These are phyloP conservation scores for Apiospora koreana DNA, from an alignment of 2,329 filamentous ascomycete species.

Conservation along the genomic window DNA sequence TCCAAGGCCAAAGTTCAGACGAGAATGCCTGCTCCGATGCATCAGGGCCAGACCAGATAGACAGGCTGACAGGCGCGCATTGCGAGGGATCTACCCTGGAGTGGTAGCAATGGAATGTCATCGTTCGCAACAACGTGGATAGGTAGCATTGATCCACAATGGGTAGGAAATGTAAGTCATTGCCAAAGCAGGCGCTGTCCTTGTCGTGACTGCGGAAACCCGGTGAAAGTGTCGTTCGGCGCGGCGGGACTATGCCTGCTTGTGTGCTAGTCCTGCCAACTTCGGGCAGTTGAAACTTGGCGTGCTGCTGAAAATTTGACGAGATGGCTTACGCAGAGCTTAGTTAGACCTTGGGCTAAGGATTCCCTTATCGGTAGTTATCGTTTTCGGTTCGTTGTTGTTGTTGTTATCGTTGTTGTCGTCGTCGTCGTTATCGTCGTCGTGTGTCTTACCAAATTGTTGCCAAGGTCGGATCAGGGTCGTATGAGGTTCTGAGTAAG, in stretches of 20 bases:
- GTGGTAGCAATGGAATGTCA: background rate
- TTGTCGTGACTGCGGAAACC: background rate
- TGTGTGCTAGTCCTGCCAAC: background rate
- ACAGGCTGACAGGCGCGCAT: background rate
- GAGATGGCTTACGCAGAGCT: background rate
- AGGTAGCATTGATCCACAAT: conserved; percentile 6
- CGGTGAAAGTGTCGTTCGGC: background rate
- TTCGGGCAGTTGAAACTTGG: background rate
- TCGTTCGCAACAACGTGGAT: conserved; percentile 6
- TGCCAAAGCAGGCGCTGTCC: background rate
- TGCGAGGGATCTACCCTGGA: background rate
- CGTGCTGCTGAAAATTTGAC: background rate
- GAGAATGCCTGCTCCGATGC: background rate
- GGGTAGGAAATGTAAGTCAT: background rate
- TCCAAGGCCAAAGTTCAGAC: background rate
- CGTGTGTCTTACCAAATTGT: background rate
- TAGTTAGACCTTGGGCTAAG: background rate
- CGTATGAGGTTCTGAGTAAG: background rate
- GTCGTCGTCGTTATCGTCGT: background rate
- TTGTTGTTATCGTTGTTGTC: background rate
- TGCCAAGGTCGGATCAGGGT: background rate
- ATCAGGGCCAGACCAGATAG: background rate
- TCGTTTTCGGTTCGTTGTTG: background rate
- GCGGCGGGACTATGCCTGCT: background rate
- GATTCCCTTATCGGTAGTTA: background rate